Evolutionary conservation across 1,284 basidiomycete species (phyloP).

Genomic region (Cutaneotrichosporon cavernicola): DNA sequence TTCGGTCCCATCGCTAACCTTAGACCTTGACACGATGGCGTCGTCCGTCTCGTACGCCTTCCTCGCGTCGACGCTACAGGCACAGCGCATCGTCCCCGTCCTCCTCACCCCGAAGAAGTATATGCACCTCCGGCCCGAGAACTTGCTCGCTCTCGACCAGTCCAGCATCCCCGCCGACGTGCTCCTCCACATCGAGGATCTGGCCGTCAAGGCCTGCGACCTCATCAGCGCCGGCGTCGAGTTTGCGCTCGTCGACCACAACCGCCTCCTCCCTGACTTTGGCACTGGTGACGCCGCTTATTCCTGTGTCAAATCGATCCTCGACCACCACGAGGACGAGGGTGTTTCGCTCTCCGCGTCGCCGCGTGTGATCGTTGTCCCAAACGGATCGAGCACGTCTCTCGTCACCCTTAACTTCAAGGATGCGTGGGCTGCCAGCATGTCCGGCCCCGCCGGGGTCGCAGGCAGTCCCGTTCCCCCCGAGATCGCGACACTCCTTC

Average conservation of each 20-base stretch:
- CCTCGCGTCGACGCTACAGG: slow-evolving; percentile 60
- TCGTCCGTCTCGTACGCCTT: slow-evolving; percentile 79
- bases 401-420: slow-evolving; percentile 64
- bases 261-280: slow-evolving; percentile 64
- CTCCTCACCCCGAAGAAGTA: slow-evolving; percentile 69
- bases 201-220: slow-evolving; percentile 40
- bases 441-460: slow-evolving; percentile 29
- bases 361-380: slow-evolving; percentile 63
- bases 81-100: slow-evolving; percentile 66
- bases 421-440: slow-evolving; percentile 40
- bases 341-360: slow-evolving; percentile 62
- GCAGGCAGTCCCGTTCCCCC: slow-evolving; percentile 43
- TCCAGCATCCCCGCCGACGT: slow-evolving; percentile 64
- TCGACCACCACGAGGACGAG: slow-evolving; percentile 96
- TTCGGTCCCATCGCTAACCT: neutral
- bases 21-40: slow-evolving; percentile 85
- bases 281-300: slow-evolving; percentile 35
- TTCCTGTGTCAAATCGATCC: slow-evolving; percentile 64
- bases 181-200: slow-evolving; percentile 51
- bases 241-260: slow-evolving; percentile 88
- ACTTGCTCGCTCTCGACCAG: slow-evolving; percentile 67
- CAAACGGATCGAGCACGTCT: slow-evolving; percentile 75
- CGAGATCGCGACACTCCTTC: slow-evolving; percentile 72
- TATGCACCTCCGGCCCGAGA: slow-evolving; percentile 80
- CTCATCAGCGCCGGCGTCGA: slow-evolving; percentile 60